A percentile compares a stretch with the other conserved stretches of the same genome.
Evolutionary conservation across 805 yeast species (phyloP).

Genomic region (Metschnikowia reukaufii): DNA sequence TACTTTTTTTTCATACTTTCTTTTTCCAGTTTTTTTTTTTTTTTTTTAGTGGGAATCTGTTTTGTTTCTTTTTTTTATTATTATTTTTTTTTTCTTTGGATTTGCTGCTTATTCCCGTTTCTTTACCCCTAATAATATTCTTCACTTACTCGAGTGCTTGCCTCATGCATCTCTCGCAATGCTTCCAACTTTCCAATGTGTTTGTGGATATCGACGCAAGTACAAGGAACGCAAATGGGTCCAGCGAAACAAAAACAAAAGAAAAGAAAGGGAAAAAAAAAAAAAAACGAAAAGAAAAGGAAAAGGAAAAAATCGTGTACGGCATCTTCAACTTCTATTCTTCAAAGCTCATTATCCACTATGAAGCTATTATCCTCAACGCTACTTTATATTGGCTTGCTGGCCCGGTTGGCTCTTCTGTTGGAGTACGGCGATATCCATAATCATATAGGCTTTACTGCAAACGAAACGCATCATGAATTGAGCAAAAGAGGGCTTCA

Average conservation of each 20-base stretch:
- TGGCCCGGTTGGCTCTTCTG: slow-evolving; percentile 10
- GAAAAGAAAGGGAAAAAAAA: not conserved
- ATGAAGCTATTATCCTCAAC: not conserved
- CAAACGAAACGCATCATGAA: slow-evolving; percentile 14
- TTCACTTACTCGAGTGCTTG: too few relatives aligned
- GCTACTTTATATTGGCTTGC: not conserved
- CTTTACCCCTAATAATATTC: too few relatives aligned
- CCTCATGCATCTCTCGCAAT: too few relatives aligned
- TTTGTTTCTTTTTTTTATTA: too few relatives aligned
- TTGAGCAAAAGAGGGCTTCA: slow-evolving; percentile 26
- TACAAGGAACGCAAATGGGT: not conserved
- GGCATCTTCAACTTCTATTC: not conserved
- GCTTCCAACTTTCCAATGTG: too few relatives aligned
- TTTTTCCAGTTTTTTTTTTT: too few relatives aligned
- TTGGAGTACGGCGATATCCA: slow-evolving; percentile 16
- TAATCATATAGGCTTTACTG: slow-evolving; percentile 10
- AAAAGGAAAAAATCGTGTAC: not conserved
- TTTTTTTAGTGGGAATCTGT: too few relatives aligned
- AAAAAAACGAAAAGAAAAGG: not conserved
- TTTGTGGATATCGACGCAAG: not conserved
- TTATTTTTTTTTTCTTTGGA: too few relatives aligned
- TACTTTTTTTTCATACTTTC: too few relatives aligned
- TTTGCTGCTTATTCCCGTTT: too few relatives aligned
- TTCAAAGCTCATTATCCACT: not conserved
- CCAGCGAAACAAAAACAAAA: not conserved